A percentile compares a stretch with the other conserved stretches of the same genome.
Evolutionary conservation across 176 grass and related monocot genomes (phyloP).

Genomic region (Elymus sibiricus): DNA sequence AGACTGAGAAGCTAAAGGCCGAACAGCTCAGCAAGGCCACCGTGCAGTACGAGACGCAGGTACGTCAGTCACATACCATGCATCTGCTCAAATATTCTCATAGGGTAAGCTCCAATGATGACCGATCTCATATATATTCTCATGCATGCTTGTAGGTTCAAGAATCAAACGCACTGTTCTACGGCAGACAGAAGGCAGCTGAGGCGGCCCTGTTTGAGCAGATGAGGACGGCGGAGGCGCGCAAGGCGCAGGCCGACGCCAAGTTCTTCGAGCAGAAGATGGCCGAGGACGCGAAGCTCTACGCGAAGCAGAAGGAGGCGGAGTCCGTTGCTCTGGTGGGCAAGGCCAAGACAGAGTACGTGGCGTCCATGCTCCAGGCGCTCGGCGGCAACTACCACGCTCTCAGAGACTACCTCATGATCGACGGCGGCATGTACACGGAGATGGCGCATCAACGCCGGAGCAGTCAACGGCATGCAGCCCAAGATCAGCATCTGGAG

Average conservation of each 20-base stretch:
- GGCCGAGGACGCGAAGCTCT: constrained; percentile 68
- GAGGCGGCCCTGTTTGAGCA: neutral
- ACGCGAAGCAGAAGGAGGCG: constrained; percentile 25
- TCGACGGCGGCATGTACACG: neutral
- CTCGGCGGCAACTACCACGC: constrained; percentile 9
- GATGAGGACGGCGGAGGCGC: constrained; percentile 33
- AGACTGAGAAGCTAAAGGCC: neutral
- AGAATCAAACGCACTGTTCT: neutral
- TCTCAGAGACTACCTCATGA: constrained; percentile 7
- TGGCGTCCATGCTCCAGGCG: neutral
- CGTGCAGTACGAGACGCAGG: constrained; percentile 15
- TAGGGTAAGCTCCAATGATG: too few relatives aligned
- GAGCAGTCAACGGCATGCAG: neutral
- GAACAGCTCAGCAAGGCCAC: constrained; percentile 33
- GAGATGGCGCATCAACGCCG: constrained; percentile 5
- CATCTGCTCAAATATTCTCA: too few relatives aligned
- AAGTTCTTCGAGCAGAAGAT: constrained; percentile 62
- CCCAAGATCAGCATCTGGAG: constrained; percentile 6
- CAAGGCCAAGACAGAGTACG: constrained; percentile 1
- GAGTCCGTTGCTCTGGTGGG: neutral
- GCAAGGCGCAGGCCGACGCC: constrained; percentile 49
- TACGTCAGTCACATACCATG: neutral
- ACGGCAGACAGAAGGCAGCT: neutral
- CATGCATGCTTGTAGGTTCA: neutral
- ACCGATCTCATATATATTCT: neutral